A percentile compares a stretch with the other conserved stretches of the same genome.
phyloP scores from a whole-genome alignment of 2,329 filamentous ascomycete genomes.

The Zymoseptoria brevis region DNA sequence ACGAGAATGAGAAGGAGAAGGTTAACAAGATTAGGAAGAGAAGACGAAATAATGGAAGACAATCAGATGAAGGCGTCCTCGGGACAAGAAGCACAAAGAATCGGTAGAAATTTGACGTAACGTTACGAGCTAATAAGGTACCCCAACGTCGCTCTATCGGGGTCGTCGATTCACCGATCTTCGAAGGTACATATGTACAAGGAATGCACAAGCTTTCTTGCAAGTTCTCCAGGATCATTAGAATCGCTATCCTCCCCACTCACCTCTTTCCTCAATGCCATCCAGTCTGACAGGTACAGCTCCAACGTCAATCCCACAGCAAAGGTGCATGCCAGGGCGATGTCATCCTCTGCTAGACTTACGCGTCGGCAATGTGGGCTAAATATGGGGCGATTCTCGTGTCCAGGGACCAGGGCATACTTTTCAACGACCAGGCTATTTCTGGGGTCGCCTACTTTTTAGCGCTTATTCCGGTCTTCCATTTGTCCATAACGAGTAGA shows the following conservation, averaged over 20 bases:
- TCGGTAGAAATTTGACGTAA: background rate
- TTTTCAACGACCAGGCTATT: background rate
- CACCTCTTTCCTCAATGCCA: background rate
- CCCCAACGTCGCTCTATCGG: background rate
- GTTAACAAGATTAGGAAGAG: background rate
- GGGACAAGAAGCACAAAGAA: background rate
- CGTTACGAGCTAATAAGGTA: background rate
- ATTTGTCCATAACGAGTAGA: background rate
- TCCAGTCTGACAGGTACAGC: background rate
- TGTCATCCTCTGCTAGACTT: background rate
- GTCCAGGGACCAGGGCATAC: background rate
- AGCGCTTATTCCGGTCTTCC: constrained; percentile 2
- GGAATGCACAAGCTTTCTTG: background rate
- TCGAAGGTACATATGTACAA: background rate
- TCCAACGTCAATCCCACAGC: background rate
- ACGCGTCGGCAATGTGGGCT: background rate
- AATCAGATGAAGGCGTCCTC: background rate
- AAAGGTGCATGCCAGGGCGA: background rate
- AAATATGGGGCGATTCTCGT: background rate
- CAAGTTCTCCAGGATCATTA: background rate
- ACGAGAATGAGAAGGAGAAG: background rate
- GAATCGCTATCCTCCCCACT: background rate
- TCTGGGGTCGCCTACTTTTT: background rate
- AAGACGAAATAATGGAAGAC: background rate
- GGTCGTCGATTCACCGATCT: background rate